Evolutionary conservation across 2,329 filamentous ascomycete genomes (phyloP).

Genomic region (Grosmannia huntii): DNA sequence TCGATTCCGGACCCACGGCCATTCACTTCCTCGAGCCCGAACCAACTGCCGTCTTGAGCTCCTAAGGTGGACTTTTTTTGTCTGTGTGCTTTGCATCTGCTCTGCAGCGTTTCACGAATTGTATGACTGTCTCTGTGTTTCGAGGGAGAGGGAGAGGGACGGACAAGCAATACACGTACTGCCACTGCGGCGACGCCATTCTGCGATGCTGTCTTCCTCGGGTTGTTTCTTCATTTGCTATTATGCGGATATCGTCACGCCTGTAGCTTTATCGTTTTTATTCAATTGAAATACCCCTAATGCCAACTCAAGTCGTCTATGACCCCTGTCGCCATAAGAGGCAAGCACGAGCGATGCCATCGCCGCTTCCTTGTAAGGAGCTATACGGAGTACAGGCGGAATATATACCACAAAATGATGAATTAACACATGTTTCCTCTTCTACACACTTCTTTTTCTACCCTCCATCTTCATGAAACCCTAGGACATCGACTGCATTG

Average conservation of each 20-base stretch:
- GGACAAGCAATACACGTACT: not conserved
- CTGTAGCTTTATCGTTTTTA: not conserved
- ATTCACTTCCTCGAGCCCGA: constrained; percentile 12
- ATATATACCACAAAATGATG: not conserved
- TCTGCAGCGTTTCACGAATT: not conserved
- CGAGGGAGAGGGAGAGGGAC: not conserved
- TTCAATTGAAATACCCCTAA: not conserved
- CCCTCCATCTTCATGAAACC: not conserved
- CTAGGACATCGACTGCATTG: not conserved
- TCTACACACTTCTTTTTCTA: not conserved
- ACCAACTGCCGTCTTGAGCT: constrained; percentile 2
- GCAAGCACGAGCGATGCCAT: not conserved
- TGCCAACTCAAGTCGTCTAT: not conserved
- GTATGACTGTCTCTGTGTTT: not conserved
- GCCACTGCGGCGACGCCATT: too few relatives aligned
- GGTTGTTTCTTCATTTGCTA: too few relatives aligned
- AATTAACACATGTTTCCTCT: not conserved
- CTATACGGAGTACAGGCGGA: not conserved
- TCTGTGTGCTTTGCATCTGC: not conserved
- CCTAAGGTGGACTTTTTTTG: not conserved
- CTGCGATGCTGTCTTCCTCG: too few relatives aligned
- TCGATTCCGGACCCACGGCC: constrained; percentile 8
- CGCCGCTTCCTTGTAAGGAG: not conserved
- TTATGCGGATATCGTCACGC: too few relatives aligned
- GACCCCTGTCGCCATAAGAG: not conserved